Evolutionary conservation across 352 stramenopile species (phyloP).

Genomic region (Pythium diclinum): DNA sequence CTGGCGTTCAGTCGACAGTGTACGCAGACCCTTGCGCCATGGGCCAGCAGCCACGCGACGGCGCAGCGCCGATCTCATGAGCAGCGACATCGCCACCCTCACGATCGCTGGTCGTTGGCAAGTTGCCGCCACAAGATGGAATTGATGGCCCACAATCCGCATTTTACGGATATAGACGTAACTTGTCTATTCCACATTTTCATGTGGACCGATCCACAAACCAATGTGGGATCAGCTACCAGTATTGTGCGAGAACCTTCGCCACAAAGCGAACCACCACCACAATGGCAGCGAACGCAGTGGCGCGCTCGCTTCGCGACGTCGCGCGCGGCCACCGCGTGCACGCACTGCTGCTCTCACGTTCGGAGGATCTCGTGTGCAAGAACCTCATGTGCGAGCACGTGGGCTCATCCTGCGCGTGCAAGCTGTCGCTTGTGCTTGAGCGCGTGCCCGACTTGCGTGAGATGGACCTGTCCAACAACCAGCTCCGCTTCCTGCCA

Average conservation of each 20-base stretch:
- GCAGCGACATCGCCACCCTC: conserved; percentile 13
- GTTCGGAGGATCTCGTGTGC: conserved; percentile 86
- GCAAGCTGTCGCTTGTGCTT: conserved; percentile 74
- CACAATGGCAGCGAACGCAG: conserved; percentile 6
- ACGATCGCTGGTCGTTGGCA: background rate
- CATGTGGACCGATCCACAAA: conserved; percentile 8
- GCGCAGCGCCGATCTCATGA: conserved; percentile 9
- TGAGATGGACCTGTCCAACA: conserved; percentile 70
- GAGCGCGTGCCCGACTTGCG: conserved; percentile 66
- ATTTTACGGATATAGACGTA: conserved; percentile 1
- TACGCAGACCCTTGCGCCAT: background rate
- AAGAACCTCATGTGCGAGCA: conserved; percentile 91
- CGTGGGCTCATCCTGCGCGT: conserved; percentile 82
- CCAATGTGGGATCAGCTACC: background rate
- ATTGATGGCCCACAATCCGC: background rate
- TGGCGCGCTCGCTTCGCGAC: conserved; percentile 56
- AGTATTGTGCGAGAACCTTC: background rate
- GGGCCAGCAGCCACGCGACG: conserved; percentile 2
- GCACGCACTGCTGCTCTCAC: conserved; percentile 59
- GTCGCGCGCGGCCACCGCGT: conserved; percentile 58
- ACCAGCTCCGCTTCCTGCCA: conserved; percentile 72
- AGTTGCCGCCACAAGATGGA: conserved; percentile 15
- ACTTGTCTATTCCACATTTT: background rate
- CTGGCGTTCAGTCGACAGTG: conserved; percentile 18
- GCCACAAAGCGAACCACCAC: background rate